Percentiles rank a stretch among this genome's conserved stretches.
Evolutionary conservation across 768 basidiomycete genomes (phyloP).

Genomic region (Baorangia bicolor): DNA sequence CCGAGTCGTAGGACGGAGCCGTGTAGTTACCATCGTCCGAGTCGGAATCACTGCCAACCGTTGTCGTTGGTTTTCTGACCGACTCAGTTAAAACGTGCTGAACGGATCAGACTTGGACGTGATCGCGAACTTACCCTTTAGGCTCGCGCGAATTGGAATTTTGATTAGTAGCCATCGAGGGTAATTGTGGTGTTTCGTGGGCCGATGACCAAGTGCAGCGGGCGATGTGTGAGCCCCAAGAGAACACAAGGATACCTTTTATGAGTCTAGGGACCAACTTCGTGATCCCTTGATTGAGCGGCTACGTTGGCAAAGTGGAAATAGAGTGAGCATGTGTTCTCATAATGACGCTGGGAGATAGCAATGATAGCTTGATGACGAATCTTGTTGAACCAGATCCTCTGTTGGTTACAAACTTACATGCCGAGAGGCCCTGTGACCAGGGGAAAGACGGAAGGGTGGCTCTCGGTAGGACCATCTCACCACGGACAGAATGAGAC

Average conservation of each 20-base stretch:
- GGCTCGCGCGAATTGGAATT: not conserved
- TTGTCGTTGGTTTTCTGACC: not conserved
- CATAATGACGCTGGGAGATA: slow-evolving; percentile 12
- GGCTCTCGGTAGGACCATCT: not conserved
- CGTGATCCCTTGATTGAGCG: slow-evolving; percentile 5
- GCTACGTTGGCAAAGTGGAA: slow-evolving; percentile 3
- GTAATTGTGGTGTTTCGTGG: not conserved
- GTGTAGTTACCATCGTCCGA: not conserved
- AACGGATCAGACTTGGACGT: not conserved
- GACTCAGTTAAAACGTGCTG: not conserved
- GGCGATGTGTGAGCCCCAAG: not conserved
- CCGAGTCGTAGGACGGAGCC: not conserved
- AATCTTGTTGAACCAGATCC: not conserved
- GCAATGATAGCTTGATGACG: not conserved
- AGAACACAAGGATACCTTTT: slow-evolving; percentile 6
- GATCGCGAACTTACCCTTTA: not conserved
- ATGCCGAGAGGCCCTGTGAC: not conserved
- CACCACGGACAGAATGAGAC: not conserved
- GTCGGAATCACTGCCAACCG: not conserved
- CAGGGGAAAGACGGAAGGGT: not conserved
- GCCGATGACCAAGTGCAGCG: not conserved
- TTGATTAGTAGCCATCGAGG: not conserved
- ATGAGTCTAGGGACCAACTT: slow-evolving; percentile 19
- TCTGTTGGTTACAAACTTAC: not conserved
- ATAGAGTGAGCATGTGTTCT: slow-evolving; percentile 4